Evolutionary conservation across 169 alveolate species (phyloP).

Genomic region (Cyclospora cayetanensis): DNA sequence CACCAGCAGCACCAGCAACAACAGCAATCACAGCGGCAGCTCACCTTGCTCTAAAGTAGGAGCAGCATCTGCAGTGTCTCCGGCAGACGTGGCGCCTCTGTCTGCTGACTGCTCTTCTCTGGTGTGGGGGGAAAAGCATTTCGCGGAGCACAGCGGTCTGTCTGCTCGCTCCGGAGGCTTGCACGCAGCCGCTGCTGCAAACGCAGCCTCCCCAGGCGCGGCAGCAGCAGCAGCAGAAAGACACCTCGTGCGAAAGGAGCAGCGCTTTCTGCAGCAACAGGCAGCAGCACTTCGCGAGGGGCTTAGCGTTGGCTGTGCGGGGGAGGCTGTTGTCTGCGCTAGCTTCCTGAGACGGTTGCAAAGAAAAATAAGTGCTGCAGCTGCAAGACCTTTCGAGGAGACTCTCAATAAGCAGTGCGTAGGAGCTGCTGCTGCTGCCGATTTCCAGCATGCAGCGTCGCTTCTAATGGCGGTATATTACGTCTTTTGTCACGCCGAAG

Average conservation of each 20-base stretch:
- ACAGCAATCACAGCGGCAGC: neutral
- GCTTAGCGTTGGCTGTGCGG: neutral
- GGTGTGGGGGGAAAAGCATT: no score
- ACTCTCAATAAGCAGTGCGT: neutral
- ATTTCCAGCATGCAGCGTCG: no score
- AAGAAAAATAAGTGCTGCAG: neutral
- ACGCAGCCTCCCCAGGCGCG: neutral
- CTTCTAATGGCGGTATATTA: no score
- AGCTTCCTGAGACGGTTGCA: constrained; percentile 23
- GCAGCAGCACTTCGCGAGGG: neutral
- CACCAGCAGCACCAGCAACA: neutral
- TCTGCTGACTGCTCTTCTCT: no score
- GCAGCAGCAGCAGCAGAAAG: constrained; percentile 27
- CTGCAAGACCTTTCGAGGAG: neutral
- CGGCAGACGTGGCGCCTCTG: neutral
- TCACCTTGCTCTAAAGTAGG: neutral
- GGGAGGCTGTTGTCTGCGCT: neutral
- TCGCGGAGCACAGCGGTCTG: no score
- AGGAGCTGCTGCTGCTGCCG: neutral
- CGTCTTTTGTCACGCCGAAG: no score
- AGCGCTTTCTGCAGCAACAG: neutral
- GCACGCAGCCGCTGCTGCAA: neutral
- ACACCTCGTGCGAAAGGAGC: neutral
- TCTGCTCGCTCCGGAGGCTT: neutral
- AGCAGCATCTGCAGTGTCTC: neutral